Evolutionary conservation across 192 early-diverging fungal genomes (phyloP), one percentile per base, ranked within the genome.

Genomic region (Coemansia sp.): DNA sequence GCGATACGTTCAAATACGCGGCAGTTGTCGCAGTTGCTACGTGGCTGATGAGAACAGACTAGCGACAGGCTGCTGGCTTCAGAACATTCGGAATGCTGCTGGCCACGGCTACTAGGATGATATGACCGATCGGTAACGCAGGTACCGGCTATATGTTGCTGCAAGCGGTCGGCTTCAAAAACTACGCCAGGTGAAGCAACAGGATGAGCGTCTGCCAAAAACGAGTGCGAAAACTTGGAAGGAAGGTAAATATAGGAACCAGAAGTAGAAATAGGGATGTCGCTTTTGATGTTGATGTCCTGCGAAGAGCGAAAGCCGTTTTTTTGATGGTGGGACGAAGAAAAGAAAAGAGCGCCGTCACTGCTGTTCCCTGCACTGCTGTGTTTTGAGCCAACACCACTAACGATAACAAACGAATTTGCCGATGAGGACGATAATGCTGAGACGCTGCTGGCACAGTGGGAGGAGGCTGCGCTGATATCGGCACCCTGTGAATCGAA

Each of bases 381-480:
- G 34, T 35, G 54, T 13, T 56, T 32, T 35, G 54, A 56, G 54
- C 54, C 54, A 17, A n/a, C 34, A 14, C 54, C 54, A 19, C 54
- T 56, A 56, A 56, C 54, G 14, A 56, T n/a, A 36, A 56, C 54
- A 56, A 56, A 56, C 6, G 54, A 56, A 56, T 56, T 56, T 34
- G 40, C 25, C 20, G 62, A 57, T 41, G 69, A 59, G 57, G 63
- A 61, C 29, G 66, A 52, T 20, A 56, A 20, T 59, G 63, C 22
- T n/a, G 60, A 40, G 42, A 36, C 14, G 34, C 41, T 36, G 40
- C 40, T 23, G 22, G 54, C 13, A 23, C 53, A 33, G 53, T 36
- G 53, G 23, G 41, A 45, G 22, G 53, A 20, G 43, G 22, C 54
- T 41, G 50, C 13, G 63, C 38, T 41, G 63, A 55, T 45, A 35